Base-by-base conservation (phyloP, 345 rosid species). In the Turritis glabra region DNA sequence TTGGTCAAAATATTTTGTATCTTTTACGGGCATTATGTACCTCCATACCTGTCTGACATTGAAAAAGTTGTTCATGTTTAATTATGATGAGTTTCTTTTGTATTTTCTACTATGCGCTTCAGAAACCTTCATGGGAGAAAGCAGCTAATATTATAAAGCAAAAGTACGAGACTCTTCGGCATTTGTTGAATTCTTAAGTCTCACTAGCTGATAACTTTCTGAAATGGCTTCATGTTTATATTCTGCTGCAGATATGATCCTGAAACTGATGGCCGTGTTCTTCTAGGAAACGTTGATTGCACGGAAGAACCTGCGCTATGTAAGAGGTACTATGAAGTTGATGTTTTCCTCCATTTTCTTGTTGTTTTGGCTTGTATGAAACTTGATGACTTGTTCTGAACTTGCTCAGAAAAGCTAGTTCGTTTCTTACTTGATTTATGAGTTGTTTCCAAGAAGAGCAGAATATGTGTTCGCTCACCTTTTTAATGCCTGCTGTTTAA, bases 71-170 rank as follows among this genome's bases (percentile, higher is more conserved):
- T 38, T 64, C 30, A 54, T 69, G 67, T 64, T 54, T 70, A 60
- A 30, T 55, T 56, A 26, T 64, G 68, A 58, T 77, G 30, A 48
- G 19, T 48, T 71, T 56, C 25, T 10, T 48, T 70, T 64, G 18
- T 64, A 17, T 58, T 43, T 25, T 43, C 13, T 43, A 21, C 44
- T 51, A 38, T 68, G 64, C 37, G 26, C 79, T 78, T 57, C 92
- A 96, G 99, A 96, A 89, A 88, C 93, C 98, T 15, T 83, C 96
- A 5, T 95, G 99, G 99, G 98, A 95, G 82, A 95, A 86, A 72
- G 88, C 99, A 61, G 96, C 98, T 70, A 85, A 79, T 76, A 89
- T 85, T 74, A 80, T 95, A 44, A 85, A 85, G 76, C 86, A 90
- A 75, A 90, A 93, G 99, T 95, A 53, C 73, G 80, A 53, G 41